phyloP scores from a whole-genome alignment of 345 rosid species.

The Heritiera littoralis region DNA sequence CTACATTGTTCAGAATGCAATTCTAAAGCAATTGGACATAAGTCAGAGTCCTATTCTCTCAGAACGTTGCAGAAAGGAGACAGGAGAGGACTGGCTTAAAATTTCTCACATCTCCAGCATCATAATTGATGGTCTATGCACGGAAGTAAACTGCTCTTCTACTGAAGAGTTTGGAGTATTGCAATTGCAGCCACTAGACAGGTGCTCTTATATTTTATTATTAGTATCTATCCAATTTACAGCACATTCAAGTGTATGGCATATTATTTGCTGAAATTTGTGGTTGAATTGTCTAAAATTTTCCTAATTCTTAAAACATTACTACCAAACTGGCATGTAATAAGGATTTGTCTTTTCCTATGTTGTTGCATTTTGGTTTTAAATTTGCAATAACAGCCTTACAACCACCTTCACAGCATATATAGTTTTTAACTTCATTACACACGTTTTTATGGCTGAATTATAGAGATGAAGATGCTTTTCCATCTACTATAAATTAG shows the following conservation, averaged over 20 bases:
- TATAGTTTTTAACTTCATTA: background rate
- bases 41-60: slow-evolving; percentile 14
- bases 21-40: slow-evolving; percentile 16
- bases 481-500: background rate
- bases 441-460: background rate
- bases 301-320: too few species aligned
- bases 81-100: slow-evolving; percentile 17
- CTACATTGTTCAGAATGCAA: slow-evolving; percentile 3
- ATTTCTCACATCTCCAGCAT: slow-evolving; percentile 17
- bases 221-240: background rate
- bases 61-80: slow-evolving; percentile 11
- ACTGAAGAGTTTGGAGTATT: background rate
- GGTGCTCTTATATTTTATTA: slow-evolving; percentile 7
- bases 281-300: too few species aligned
- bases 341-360: background rate
- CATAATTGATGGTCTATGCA: slow-evolving; percentile 8
- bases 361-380: background rate
- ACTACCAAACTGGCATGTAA: too few species aligned
- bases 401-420: background rate
- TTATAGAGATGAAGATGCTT: background rate
- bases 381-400: background rate
- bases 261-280: background rate
- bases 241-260: background rate
- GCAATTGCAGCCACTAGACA: slow-evolving; percentile 15
- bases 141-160: background rate